Base-by-base conservation (phyloP, 371 early-diverging fungal genomes). In the Haplosporangium sp. region DNA sequence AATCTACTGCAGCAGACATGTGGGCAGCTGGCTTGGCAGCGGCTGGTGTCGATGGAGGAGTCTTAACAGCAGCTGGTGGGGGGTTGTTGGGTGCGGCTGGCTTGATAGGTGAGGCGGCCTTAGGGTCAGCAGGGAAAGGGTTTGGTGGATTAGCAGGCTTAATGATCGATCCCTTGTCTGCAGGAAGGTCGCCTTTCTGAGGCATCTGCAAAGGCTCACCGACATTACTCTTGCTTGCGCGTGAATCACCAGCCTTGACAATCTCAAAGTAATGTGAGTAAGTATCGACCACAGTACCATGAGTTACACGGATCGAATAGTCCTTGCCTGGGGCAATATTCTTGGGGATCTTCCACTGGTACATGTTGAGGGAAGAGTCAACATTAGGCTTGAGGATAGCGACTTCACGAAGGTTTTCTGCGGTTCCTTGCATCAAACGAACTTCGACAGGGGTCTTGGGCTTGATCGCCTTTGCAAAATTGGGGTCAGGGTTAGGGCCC, bases 241-340 rank as follows among this genome's bases (percentile, higher is more conserved):
- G 75, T 6, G 69, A 39, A 19, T 81, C 76, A 9, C 76, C 82
- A 2, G 65, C 69, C 39, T 34, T 37, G 63, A 50, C 66, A 19
- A 82, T 20, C 62, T 82, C 82, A 82, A 82, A 82, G 67, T 82
- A 82, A 37, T 76, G 82, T 6, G 76, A 82, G 56, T 82, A 82
- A 0, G 82, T 72, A 35, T 82, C 76, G 15, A 75, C 11, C 3
- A 65, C 47, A 5, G 57, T 64, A 6, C 45, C 53, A 19, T 75
- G 67, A 5, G 61, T 37, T 3, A 82, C 19, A 47, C 82, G 82
- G 60, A 82, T 82, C 1, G 76, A 61, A 48, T 76, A 82, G 57
- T 75, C 76, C 57, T 61, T 72, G 20, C 63, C 76, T 11, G 76
- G 82, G 2, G 63, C 1, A n/a, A 82, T 44, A 2, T 65, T 61